Conservation (phyloP, 73 alveolate genomes). For the Tetrahymena borealis region DNA sequence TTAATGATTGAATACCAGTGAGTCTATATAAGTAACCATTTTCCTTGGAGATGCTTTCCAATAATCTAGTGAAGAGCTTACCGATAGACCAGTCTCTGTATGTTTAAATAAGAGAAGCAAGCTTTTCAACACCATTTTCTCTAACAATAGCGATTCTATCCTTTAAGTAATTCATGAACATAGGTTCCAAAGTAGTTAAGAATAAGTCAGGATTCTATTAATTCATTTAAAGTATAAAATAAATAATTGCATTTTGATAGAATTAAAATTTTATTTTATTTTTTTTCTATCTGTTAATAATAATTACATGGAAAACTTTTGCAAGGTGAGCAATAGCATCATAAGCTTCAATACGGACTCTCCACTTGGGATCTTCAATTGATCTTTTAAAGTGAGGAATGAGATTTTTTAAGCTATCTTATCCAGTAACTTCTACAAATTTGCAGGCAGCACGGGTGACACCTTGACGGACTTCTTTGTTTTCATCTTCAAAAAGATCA, state of each 20-base stretch:
- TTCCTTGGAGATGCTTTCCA: constrained; percentile 73
- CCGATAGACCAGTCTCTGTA: constrained; percentile 88
- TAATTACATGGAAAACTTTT: constrained; percentile 24
- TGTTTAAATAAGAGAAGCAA: constrained; percentile 62
- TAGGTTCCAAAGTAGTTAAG: constrained; percentile 68
- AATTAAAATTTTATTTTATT: too few species aligned
- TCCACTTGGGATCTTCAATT: constrained; percentile 94
- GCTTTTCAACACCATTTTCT: constrained; percentile 80
- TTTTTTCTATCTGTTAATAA: not conserved
- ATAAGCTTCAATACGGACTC: constrained; percentile 89
- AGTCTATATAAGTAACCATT: constrained; percentile 83
- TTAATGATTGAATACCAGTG: constrained; percentile 62
- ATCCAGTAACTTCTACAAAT: constrained; percentile 85
- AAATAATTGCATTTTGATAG: too few species aligned
- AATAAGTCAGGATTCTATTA: constrained; percentile 75
- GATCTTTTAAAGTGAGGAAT: constrained; percentile 66
- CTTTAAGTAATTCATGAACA: constrained; percentile 78
- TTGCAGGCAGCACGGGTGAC: constrained; percentile 78
- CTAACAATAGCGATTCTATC: constrained; percentile 96
- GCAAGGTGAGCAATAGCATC: constrained; percentile 77
- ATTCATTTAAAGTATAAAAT: not conserved
- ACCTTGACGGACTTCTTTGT: constrained; percentile 90
- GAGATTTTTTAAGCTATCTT: constrained; percentile 67
- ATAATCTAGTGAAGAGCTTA: constrained; percentile 78
- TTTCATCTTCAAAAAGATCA: constrained; percentile 90